Base-by-base conservation (phyloP, 352 stramenopile genomes). In the Phytophthora tentaculata region DNA sequence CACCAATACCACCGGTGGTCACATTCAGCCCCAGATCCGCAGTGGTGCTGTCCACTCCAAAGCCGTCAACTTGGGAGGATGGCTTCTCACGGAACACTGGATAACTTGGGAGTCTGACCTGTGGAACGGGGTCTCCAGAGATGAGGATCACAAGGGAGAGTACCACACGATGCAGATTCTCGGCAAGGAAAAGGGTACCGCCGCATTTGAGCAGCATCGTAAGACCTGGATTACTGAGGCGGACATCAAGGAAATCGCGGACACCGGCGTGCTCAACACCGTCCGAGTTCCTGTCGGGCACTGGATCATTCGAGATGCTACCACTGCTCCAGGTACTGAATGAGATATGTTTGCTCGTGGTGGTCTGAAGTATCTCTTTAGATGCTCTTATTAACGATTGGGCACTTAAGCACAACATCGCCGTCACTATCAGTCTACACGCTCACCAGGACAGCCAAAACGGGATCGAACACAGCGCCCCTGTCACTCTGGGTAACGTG, bases 391-490 rank as follows among this genome's bases (percentile, higher is more conserved):
- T 90, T 51, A 78, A 76, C 56, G 44, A 69, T 2, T 91, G 80
- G 83, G 79, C 69, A 16, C 45, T 74, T 39, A 78, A 77, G 66
- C 77, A 85, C 70, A 84, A 89, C 39, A 6, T 89, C 7, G 69
- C 82, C 0, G 82, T 90, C 12, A 72, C 88, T 56, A 54, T 89
- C 14, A 88, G 80, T 47, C 69, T 86, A 16, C 82, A 89, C 59
- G 63, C 78, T 3, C 78, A 88, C 45, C 63, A 78, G 19, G 78
- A 78, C 9, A 88, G 79, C 3, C 80, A 91, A 61, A 91, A 91
- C 32, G 79, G 80, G 12, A 74, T 71, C 61, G 81, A 87, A 54
- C 77, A 87, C 51, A 90, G 39, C 14, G 56, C 0, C 50, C 67
- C 19, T 24, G 35, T 43, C 35, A 43, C 35, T 43, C 35, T 43